These are phyloP conservation scores for Thermothelomyces thermophilus DNA, from an alignment of 2,329 filamentous ascomycete genomes.

Conservation along the genomic window DNA sequence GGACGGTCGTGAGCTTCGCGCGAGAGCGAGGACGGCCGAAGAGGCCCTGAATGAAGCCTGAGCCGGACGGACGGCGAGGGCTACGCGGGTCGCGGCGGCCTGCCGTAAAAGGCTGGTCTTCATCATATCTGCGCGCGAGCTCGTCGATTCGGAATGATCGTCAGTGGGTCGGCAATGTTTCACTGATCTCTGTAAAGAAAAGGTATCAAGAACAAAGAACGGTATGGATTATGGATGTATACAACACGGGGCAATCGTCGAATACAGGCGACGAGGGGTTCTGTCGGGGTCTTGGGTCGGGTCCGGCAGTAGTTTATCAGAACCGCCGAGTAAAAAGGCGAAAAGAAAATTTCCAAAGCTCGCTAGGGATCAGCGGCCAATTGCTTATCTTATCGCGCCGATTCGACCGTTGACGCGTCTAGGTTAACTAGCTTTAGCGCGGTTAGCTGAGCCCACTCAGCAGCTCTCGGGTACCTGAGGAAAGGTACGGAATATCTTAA, in stretches of 20 bases:
- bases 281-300: conserved; percentile 1
- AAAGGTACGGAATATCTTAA: no score
- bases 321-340: background rate
- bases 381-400: background rate
- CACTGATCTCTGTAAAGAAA: background rate
- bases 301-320: background rate
- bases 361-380: background rate
- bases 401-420: background rate
- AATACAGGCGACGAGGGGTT: background rate
- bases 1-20: conserved; percentile 16
- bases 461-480: no score
- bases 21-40: conserved; percentile 25
- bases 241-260: conserved; percentile 6
- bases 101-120: conserved; percentile 26
- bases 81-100: conserved; percentile 23
- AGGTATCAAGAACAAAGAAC: background rate
- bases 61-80: conserved; percentile 20
- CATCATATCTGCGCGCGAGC: conserved; percentile 20
- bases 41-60: conserved; percentile 19
- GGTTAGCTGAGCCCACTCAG: no score
- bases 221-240: conserved; percentile 4
- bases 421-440: no score
- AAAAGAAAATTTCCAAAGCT: conserved; percentile 8
- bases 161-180: conserved; percentile 3
- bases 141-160: background rate